Evolutionary conservation across 2,329 filamentous ascomycete species (phyloP).

Genomic region (Grosmannia serpens): DNA sequence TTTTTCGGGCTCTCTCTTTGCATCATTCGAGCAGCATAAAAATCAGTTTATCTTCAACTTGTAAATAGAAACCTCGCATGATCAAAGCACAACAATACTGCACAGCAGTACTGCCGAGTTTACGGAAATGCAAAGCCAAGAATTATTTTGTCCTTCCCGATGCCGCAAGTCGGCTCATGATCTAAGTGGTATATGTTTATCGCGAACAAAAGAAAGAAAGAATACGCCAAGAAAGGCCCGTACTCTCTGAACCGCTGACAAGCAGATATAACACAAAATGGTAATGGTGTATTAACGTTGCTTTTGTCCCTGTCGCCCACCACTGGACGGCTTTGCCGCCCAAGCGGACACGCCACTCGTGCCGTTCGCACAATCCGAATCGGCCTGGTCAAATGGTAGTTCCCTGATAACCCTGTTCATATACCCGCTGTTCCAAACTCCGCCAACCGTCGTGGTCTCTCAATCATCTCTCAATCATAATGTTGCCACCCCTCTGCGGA

Average conservation of each 20-base stretch:
- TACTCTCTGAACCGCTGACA: not conserved
- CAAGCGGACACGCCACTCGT: not conserved
- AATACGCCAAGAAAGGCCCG: not conserved
- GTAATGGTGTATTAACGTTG: not conserved
- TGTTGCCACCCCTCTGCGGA: slow-evolving; percentile 21
- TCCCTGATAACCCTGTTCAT: no score
- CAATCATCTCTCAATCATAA: not conserved
- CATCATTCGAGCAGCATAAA: no score
- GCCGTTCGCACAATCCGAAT: not conserved
- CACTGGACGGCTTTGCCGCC: not conserved
- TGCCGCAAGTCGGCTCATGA: not conserved
- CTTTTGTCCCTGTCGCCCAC: not conserved
- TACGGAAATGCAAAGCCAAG: no score
- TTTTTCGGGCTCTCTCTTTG: no score
- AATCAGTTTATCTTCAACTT: no score
- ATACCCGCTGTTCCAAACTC: no score
- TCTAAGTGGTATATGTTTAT: slow-evolving; percentile 2
- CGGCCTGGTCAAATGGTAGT: no score
- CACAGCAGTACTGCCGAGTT: no score
- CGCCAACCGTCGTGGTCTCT: not conserved
- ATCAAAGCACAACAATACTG: not conserved
- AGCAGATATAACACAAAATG: not conserved
- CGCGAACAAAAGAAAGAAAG: not conserved
- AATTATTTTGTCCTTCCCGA: not conserved
- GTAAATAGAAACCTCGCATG: not conserved